Conservation (phyloP, 768 basidiomycete genomes). For the Peribolospora kevripleyi region DNA sequence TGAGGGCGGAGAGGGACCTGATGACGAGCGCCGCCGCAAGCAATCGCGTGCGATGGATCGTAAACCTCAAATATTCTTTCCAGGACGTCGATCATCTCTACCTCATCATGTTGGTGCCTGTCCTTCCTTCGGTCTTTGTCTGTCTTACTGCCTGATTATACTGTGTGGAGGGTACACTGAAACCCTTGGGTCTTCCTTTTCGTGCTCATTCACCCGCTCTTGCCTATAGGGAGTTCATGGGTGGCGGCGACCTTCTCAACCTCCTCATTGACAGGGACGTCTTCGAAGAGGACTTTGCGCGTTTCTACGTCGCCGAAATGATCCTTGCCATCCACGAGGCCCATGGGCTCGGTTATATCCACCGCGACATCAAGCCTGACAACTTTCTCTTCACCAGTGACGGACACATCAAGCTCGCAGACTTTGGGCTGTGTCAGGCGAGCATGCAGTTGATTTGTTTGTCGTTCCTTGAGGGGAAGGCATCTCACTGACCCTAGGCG, state of each 20-base stretch:
- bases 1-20: constrained; percentile 82
- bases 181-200: background rate
- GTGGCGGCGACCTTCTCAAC: constrained; percentile 86
- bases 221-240: constrained; percentile 46
- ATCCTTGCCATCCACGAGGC: constrained; percentile 77
- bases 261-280: constrained; percentile 76
- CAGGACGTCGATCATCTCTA: constrained; percentile 89
- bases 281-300: constrained; percentile 70
- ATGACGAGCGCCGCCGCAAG: constrained; percentile 65
- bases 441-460: constrained; percentile 36
- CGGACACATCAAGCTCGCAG: constrained; percentile 82
- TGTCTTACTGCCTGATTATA: background rate
- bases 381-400: constrained; percentile 87
- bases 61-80: constrained; percentile 74
- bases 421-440: constrained; percentile 44
- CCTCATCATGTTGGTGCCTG: constrained; percentile 32
- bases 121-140: background rate
- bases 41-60: constrained; percentile 71
- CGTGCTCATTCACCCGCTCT: constrained; percentile 25
- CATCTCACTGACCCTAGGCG: background rate
- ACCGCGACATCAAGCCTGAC: constrained; percentile 59
- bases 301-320: constrained; percentile 89
- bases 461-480: constrained; percentile 2
- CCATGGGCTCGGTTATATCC: constrained; percentile 74
- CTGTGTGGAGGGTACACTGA: background rate